Base-by-base conservation (phyloP, 176 grass and related monocot genomes). In the Stipa capillata region DNA sequence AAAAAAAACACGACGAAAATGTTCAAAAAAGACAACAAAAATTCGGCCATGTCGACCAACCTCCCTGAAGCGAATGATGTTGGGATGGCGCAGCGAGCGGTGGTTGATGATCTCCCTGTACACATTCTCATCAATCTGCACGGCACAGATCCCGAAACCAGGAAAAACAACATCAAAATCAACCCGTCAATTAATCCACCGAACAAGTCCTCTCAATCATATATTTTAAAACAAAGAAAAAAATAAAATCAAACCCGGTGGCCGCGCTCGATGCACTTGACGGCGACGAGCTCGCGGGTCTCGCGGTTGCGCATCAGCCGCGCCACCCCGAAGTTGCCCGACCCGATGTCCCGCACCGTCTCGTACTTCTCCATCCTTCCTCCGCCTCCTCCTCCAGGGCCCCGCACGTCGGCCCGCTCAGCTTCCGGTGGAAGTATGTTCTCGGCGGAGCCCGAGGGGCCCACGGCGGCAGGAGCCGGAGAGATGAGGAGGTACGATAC, bases 41-140 rank as follows among this genome's bases (percentile, higher is more conserved):
- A 50, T 53, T 52, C 18, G 16, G 0, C 3, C 64, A 28, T 51
- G 54, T 21, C 4, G 35, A 80, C 80, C 13, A 55, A 97, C 94
- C 89, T 97, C 94, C 87, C 89, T 97, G 88, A 97, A 97, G 56
- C 94, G 90, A 66, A 97, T 97, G 81, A 97, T 97, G 88, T 97
- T 97, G 37, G 94, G 94, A 78, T 97, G 90, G 55, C 94, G 90
- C 67, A 97, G 90, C 50, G 94, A 97, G 39, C 88, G 86, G 83
- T 97, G 94, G 85, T 97, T 97, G 42, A 97, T 97, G 80, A 97
- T 97, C 82, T 97, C 94, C 50, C 94, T 85, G 56, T 90, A 93
- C 54, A 97, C 94, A 83, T 97, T 97, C 81, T 97, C 94, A 69
- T 97, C 94, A 80, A 93, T 92, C 94, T 97, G 86, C 76, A 60